These are phyloP conservation scores for Cylindrotheca closterium DNA, from an alignment of 108 stramenopile genomes.

Conservation along the genomic window DNA sequence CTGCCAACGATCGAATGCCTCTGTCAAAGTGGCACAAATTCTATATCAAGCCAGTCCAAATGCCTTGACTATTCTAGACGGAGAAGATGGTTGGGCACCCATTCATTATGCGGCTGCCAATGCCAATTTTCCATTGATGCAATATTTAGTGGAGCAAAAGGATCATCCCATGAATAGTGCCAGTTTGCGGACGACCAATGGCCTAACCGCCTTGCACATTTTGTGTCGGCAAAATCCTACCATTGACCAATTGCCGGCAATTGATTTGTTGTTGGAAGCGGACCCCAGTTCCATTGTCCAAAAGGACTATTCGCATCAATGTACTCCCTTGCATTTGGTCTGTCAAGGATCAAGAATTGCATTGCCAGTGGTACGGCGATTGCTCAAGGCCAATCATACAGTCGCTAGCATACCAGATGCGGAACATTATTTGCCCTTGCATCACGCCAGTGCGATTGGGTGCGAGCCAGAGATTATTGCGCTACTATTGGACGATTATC, in stretches of 20 bases:
- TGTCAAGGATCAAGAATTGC: constrained; percentile 25
- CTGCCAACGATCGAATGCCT: constrained; percentile 32
- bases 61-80: constrained; percentile 16
- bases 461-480: constrained; percentile 20
- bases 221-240: constrained; percentile 30
- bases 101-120: constrained; percentile 44
- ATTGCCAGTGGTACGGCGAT: constrained; percentile 8
- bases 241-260: constrained; percentile 6
- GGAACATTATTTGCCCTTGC: constrained; percentile 39
- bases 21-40: constrained; percentile 31
- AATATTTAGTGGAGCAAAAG: constrained; percentile 16
- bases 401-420: constrained; percentile 12
- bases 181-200: constrained; percentile 4
- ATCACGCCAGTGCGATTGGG: constrained; percentile 44
- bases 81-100: constrained; percentile 33
- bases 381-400: constrained; percentile 6
- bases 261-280: constrained; percentile 23
- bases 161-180: constrained; percentile 21
- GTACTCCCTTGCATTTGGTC: constrained; percentile 47
- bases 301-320: constrained; percentile 4
- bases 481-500: constrained; percentile 23
- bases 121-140: constrained; percentile 34
- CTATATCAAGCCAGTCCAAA: constrained; percentile 33
- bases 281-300: constrained; percentile 14
- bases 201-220: constrained; percentile 41